Conservation (phyloP, 345 rosid species). For the Citrus australasica region DNA sequence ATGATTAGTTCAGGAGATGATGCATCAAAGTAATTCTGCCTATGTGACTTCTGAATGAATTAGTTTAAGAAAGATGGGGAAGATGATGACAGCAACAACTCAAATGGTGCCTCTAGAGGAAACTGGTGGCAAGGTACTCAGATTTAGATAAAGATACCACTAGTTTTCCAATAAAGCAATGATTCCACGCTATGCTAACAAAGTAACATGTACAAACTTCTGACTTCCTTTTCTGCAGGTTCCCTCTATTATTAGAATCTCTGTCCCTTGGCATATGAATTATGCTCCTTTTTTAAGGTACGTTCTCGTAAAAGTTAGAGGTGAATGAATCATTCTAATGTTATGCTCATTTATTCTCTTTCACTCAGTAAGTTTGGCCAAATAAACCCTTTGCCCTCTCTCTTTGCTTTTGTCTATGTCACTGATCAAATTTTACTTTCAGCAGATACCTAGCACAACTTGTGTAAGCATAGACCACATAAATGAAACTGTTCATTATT, state of each 20-base stretch:
- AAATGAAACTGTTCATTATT: too few species aligned
- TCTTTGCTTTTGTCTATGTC: background rate
- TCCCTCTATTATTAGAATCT: constrained; percentile 72
- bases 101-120: constrained; percentile 73
- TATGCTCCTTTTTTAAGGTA: constrained; percentile 31
- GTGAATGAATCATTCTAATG: background rate
- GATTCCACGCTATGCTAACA: constrained; percentile 8
- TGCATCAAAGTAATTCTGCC: background rate
- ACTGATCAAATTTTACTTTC: background rate
- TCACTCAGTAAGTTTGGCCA: background rate
- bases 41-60: constrained; percentile 10
- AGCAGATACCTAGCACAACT: background rate
- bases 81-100: constrained; percentile 53
- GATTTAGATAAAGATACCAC: background rate
- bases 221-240: constrained; percentile 43
- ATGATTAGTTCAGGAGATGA: background rate
- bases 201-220: background rate
- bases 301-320: background rate
- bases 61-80: constrained; percentile 57
- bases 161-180: background rate
- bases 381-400: background rate
- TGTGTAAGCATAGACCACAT: background rate
- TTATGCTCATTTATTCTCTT: background rate
- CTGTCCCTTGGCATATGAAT: constrained; percentile 22
- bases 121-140: constrained; percentile 91